Conservation (phyloP, 495 filamentous ascomycete genomes). For the Xylaria flabelliformis region DNA sequence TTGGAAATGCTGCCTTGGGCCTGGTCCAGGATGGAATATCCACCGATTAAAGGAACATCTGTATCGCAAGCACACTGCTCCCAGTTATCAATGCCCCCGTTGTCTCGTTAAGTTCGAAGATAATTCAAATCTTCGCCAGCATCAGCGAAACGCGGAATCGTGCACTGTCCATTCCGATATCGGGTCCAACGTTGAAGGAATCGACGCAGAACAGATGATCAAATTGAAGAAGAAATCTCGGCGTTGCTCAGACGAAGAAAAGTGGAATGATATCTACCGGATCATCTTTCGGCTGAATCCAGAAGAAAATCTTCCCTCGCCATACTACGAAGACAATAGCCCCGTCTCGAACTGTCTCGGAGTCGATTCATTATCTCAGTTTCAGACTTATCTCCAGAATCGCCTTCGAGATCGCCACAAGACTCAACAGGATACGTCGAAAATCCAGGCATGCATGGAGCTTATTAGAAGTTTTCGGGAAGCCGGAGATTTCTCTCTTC, state of each 20-base stretch:
- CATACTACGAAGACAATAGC: background rate
- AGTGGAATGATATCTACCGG: slow-evolving; percentile 9
- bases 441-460: slow-evolving; percentile 5
- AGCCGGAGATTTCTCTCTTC: background rate
- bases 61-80: slow-evolving; percentile 4
- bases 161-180: background rate
- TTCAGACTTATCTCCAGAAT: slow-evolving; percentile 3
- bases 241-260: slow-evolving; percentile 1
- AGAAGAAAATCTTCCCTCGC: background rate
- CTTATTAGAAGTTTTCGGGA: background rate
- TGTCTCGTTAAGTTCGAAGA: background rate
- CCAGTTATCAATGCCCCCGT: slow-evolving; percentile 2
- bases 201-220: background rate
- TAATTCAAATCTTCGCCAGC: background rate
- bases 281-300: background rate
- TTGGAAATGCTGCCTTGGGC: slow-evolving; percentile 13
- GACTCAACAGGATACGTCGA: background rate
- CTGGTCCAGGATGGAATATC: slow-evolving; percentile 4
- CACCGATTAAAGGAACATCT: slow-evolving; percentile 4
- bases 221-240: slow-evolving; percentile 1
- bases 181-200: background rate
- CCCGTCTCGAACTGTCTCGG: background rate
- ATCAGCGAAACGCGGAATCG: background rate
- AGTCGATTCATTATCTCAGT: slow-evolving; percentile 1
- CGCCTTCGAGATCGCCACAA: background rate